Evolutionary conservation across 1,284 basidiomycete genomes (phyloP).

Genomic region (Ustilago loliicola): DNA sequence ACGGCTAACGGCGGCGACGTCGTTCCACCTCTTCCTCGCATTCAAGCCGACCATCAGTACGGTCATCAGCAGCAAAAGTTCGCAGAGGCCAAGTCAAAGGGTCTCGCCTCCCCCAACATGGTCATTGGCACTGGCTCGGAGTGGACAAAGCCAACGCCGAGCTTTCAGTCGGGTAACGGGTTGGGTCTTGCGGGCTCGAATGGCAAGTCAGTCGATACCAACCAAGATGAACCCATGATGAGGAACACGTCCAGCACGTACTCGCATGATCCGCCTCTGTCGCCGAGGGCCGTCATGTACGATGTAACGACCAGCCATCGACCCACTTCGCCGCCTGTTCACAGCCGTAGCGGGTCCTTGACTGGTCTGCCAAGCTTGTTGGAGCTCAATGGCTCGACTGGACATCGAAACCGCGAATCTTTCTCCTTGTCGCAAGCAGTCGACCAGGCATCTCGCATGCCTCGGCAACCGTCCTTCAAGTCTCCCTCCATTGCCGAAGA

Average conservation of each 20-base stretch:
- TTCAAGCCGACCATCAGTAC: conserved; percentile 13
- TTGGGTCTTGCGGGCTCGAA: not conserved
- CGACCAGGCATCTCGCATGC: conserved; percentile 33
- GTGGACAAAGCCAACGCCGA: conserved; percentile 15
- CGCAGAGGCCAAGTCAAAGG: conserved; percentile 42
- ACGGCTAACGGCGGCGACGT: conserved; percentile 31
- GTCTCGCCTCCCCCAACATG: conserved; percentile 43
- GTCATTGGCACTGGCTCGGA: conserved; percentile 22
- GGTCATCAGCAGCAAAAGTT: conserved; percentile 20
- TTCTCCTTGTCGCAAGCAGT: conserved; percentile 52
- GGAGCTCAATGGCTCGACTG: conserved; percentile 41
- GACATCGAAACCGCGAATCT: conserved; percentile 34
- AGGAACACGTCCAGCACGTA: conserved; percentile 20
- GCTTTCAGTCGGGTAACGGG: not conserved
- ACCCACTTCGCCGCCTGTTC: conserved; percentile 59
- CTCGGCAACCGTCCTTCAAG: conserved; percentile 16
- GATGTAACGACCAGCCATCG: conserved; percentile 65
- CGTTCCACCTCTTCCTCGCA: conserved; percentile 29
- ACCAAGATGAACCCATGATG: conserved; percentile 6
- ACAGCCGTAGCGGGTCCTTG: conserved; percentile 39
- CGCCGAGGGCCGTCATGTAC: conserved; percentile 61
- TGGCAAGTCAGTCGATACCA: not conserved
- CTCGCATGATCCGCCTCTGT: conserved; percentile 29
- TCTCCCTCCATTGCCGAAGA: conserved; percentile 22
- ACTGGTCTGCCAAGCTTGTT: conserved; percentile 54